Base-by-base conservation (phyloP, 768 basidiomycete species). In the Pisolithus microcarpus region DNA sequence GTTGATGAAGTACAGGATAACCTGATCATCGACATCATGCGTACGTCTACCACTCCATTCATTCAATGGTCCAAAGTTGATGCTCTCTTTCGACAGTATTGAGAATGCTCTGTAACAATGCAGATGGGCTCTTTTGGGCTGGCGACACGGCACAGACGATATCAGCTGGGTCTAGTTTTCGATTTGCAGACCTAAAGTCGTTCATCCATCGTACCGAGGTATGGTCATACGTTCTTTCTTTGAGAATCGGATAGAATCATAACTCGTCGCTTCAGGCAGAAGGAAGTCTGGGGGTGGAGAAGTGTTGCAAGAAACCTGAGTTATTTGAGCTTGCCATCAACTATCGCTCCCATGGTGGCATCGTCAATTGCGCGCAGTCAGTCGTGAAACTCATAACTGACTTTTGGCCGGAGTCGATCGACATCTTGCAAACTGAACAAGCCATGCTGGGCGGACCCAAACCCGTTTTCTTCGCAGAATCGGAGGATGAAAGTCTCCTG, bases 61-160 rank as follows among this genome's bases (percentile, higher is more conserved):
- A 31, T 43, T 26, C 18, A 11, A 2, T 8, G 34, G 7, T 7
- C 21, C 26, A 16, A 16, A 9, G 18, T 43, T 53, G 24, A 53
- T 24, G 30, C 39, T n/a, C 5, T 38, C 16, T 7, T 9, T 28
- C 26, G 43, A 23, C 39, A 85, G 84, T 85, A 2, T 61, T 85
- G n/a, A 68, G 81, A 19, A 67, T 66, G 1, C 57, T 85, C 18
- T 84, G 81, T 54, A 65, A 65, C 5, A 84, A 84, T 58, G 71
- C 76, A 0, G 66, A 81, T 47, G 83, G 84, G 0, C 61, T 84
- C 16, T 81, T 85, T 55, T 85, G 82, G 81, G 84, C 82, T 1
- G 85, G 85, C 0, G 85, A 87, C 59, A 85, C 84, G 0, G 85
- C 85, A 0, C 84, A 87, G 57, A 82, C 84, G 0, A 86, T 87